Evolutionary conservation across 2,329 filamentous ascomycete genomes (phyloP), one percentile per base, ranked within the genome.

Genomic region (Coniochaeta sp.): DNA sequence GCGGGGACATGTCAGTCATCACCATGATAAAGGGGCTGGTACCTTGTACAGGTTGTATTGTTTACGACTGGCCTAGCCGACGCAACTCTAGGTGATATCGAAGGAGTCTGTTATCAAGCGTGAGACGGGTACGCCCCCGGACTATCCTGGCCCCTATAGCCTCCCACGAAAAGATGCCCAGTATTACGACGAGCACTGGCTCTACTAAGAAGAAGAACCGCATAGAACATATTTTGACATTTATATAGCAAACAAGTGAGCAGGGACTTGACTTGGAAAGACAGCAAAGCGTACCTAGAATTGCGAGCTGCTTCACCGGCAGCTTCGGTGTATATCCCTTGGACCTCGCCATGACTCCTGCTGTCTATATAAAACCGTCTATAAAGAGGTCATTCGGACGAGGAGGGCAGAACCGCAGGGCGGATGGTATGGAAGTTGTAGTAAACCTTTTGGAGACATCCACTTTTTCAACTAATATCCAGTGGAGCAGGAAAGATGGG

Each of bases 271-370:
- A 30, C 24, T 32, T 36, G n/a, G 24, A 54, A 17, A 55, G n/a
- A 30, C 38, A 36, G 36, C 61, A 58, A 62, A 58, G 65, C 82
- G 79, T 81, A 92, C 89, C 87, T 64, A 96, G 77, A 70, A 96
- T 92, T 50, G 86, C 77, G 69, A 96, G 79, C 76, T 96, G 91
- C 80, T 87, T 84, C 47, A 84, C 79, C 0, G 91, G 90, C 79
- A 95, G 80, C 77, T 86, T 89, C 28, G 85, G 82, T 64, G 72
- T 73, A 59, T 65, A 65, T 61, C 63, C 66, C 62, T 65, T 65
- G 59, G 66, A 64, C 58, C 62, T 57, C 55, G 36, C 36, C 55
- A 57, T 57, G 55, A 32, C 32, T 24, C 19, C 9, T n/a, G 42
- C 42, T 9, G 54, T 56, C 30, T 34, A 56, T 34, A 38, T 30